phyloP scores from a whole-genome alignment of 371 early-diverging fungal genomes.

The Fennellomyces sp. region DNA sequence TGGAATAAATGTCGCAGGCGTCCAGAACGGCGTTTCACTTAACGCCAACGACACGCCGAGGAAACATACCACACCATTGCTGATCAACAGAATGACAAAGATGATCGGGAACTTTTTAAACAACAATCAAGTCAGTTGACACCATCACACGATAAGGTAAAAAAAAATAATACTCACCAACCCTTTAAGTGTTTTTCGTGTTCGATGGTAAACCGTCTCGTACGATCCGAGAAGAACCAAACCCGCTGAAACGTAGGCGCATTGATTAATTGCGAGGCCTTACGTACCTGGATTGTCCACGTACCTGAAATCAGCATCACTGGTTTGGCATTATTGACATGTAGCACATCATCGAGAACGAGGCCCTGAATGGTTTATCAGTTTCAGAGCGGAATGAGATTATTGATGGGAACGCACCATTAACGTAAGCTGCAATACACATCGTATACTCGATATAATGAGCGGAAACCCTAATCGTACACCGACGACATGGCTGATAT shows the following conservation, averaged over 20 bases:
- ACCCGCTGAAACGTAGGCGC: not conserved
- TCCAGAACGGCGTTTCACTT: slow-evolving; percentile 71
- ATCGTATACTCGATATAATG: slow-evolving; percentile 14
- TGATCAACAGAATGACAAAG: slow-evolving; percentile 45
- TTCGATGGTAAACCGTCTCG: slow-evolving; percentile 13
- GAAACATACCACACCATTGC: slow-evolving; percentile 48
- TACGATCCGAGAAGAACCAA: slow-evolving; percentile 13
- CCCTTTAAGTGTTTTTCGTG: not conserved
- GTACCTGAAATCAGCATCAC: slow-evolving; percentile 9
- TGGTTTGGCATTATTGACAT: not conserved
- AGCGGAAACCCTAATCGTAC: slow-evolving; percentile 4
- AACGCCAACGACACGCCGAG: slow-evolving; percentile 69
- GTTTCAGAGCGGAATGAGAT: not conserved
- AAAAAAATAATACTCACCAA: slow-evolving; percentile 2
- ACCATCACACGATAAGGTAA: not conserved
- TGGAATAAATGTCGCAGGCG: slow-evolving; percentile 82
- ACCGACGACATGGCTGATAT: slow-evolving; percentile 1
- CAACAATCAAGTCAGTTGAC: not conserved
- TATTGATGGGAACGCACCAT: not conserved
- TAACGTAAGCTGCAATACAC: slow-evolving; percentile 10
- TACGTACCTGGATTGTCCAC: not conserved
- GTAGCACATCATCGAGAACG: slow-evolving; percentile 9
- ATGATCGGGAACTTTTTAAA: slow-evolving; percentile 46
- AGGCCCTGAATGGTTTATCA: not conserved
- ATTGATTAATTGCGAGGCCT: not conserved